Base-by-base conservation (phyloP, 441 rosid species). In the Bruguiera hainesii region DNA sequence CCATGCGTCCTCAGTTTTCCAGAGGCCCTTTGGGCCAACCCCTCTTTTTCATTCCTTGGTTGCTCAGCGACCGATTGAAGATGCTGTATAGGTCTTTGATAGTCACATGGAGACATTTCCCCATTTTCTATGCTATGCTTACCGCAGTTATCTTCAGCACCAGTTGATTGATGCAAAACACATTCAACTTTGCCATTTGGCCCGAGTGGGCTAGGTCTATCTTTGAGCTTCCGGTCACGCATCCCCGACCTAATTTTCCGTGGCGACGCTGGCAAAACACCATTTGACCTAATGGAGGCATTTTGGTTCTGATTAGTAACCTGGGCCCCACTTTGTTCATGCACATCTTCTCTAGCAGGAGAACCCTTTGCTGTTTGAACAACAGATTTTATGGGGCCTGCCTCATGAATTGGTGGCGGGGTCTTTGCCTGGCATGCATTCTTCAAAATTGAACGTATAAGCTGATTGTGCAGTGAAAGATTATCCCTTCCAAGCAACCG, bases 401-500 rank as follows among this genome's bases (percentile, higher is more conserved):
- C 81, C 56, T 84, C 88, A 19, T 75, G 64, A 69, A 75, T 49
- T 35, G 90, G 80, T 4, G 96, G 91, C 0, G 85, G 86, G 29
- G 76, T 75, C 80, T 87, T 87, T 33, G 89, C 91, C 35, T 80
- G 87, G 75, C 84, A 81, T 28, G 93, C 91, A 75, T 93, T 93
- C 72, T 78, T 93, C 85, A 90, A 78, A 65, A 93, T 85, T 20
- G 91, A 79, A 18, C 82, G 79, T 55, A 93, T 76, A 69, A 93
- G 81, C 83, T 80, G 89, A 78, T 93, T 93, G 79, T 93, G 98
- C 68, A 93, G 80, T 0, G 87, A 78, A 25, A 93, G 85, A 86
- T 90, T 90, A 78, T 93, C 98, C 77, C 89, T 86, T 67, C 98
- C 98, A 52, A 93, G 84, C 60, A 82, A 55, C 57, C 84, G 85